Conservation (phyloP, 139 green algal genomes). For the Volvox africanus region DNA sequence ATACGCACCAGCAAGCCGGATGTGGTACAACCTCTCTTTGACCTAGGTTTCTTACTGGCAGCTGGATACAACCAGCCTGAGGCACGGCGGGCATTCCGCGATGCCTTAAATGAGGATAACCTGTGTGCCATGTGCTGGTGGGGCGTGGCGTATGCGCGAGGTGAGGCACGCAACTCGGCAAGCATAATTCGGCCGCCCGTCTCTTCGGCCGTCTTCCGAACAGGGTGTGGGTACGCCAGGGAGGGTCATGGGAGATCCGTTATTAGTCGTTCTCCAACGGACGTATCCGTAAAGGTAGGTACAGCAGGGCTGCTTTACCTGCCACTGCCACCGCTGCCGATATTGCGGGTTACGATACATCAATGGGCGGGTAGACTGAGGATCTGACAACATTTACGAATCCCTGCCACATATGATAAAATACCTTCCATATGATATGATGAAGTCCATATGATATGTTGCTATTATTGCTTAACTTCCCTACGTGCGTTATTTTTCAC, state of each 20-base stretch:
- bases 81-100: background rate
- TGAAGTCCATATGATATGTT: background rate
- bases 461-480: background rate
- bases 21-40: slow-evolving; percentile 36
- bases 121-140: slow-evolving; percentile 62
- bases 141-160: slow-evolving; percentile 55
- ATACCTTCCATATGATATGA: too few species aligned
- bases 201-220: background rate
- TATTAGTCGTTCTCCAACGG: too few species aligned
- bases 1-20: background rate
- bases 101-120: slow-evolving; percentile 18
- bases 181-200: background rate
- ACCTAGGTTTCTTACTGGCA: slow-evolving; percentile 26
- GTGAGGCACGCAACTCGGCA: background rate
- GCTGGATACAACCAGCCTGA: slow-evolving; percentile 10
- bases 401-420: too few species aligned
- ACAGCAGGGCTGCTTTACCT: too few species aligned
- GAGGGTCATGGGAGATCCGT: background rate
- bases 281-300: too few species aligned
- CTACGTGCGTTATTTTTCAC: background rate
- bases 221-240: background rate
- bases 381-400: too few species aligned
- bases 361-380: too few species aligned
- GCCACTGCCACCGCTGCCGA: too few species aligned
- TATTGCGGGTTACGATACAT: too few species aligned